Base-by-base conservation (phyloP, 805 yeast genomes). In the Lipomyces kockii region DNA sequence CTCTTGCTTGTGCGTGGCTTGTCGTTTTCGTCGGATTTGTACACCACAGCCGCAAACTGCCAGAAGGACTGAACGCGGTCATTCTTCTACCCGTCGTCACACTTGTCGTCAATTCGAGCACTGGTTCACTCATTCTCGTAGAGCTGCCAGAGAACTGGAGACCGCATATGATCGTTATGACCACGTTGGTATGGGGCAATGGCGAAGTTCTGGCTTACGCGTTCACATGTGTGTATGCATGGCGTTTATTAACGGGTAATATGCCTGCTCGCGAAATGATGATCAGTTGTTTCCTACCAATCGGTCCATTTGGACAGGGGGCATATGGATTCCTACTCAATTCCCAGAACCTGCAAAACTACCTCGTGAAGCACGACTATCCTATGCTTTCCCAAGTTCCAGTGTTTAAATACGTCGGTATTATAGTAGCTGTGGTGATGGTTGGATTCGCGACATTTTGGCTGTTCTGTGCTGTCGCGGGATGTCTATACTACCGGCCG, bases 251-350 rank as follows among this genome's bases (percentile, higher is more conserved):
- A 1, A 80, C 83, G 74, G 87, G 87, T 71, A 77, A 88, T 32
- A 93, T 97, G 1, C 79, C 83, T 5, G 71, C 73, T 11, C 63
- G 71, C 7, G 70, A 66, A 12, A 73, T 79, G 58, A 83, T 89
- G 1, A 83, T 92, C n/a, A 79, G 86, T 59, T 69, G 73, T 60
- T 91, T 92, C 75, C 83, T 91, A 62, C 92, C 96, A 0, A 80
- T 92, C 58, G 97, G 97, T 7, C 88, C 93, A 54, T 77, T 90
- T 75, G 97, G 97, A 22, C 97, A 92, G 78, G 97, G 95, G 1
- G 84, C 91, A 1, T 90, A 82, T 77, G 90, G 90, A 1, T 82
- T 90, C 14, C 77, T 88, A 69, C 77, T 85, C 60, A 79, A 87
- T 68, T 88, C 91, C 7, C 73, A 78, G 34, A 84, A 86, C 76